phyloP scores from a whole-genome alignment of 73 alveolate genomes.

The Uronychia binucleata region DNA sequence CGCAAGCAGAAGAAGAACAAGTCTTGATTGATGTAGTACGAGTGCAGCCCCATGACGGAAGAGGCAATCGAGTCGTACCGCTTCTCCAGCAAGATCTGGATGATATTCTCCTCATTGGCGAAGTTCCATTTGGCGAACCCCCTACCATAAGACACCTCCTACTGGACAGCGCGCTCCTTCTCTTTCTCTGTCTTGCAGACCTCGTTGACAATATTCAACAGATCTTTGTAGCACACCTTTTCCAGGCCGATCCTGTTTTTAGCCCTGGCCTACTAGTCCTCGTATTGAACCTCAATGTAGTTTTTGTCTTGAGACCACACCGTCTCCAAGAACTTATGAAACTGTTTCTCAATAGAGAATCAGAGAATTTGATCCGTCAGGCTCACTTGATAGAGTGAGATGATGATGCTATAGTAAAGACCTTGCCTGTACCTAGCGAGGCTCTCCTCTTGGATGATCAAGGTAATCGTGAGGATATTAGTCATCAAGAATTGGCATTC shows the following conservation, averaged over 20 bases:
- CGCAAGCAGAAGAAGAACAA: slow-evolving; percentile 4
- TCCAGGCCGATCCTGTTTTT: neutral
- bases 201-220: neutral
- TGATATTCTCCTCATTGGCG: neutral
- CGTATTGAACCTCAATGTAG: neutral
- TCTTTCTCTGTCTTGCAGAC: neutral
- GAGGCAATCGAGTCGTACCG: neutral
- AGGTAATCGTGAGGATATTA: neutral
- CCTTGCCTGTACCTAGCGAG: neutral
- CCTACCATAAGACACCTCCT: neutral
- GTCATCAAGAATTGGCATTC: neutral
- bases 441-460: neutral
- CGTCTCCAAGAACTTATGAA: neutral
- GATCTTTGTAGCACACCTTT: neutral
- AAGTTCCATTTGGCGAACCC: neutral
- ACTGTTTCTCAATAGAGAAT: neutral
- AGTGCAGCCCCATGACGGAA: neutral
- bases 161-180: neutral
- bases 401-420: neutral
- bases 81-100: neutral
- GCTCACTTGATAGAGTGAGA: neutral
- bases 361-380: neutral
- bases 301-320: neutral
- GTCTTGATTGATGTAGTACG: slow-evolving; percentile 2
- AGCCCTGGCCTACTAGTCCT: neutral